These are phyloP conservation scores for Boechera divaricarpa DNA, from an alignment of 345 rosid genomes.

Conservation along the genomic window DNA sequence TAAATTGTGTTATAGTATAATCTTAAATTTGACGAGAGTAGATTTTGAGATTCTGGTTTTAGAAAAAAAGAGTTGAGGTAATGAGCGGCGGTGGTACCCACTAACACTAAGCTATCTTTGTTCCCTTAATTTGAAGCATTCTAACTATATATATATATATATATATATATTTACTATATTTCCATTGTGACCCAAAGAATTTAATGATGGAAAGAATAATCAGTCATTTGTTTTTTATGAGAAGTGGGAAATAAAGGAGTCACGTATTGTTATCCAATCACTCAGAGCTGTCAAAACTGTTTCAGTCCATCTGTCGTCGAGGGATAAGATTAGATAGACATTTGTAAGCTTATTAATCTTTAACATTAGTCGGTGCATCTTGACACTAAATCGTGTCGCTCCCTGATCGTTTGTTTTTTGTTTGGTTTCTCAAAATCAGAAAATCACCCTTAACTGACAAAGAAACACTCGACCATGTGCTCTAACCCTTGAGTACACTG, in stretches of 20 bases:
- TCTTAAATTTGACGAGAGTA: too few relatives aligned
- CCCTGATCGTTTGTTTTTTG: too few relatives aligned
- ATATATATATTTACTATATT: background rate
- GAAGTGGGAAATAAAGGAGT: background rate
- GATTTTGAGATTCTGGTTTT: background rate
- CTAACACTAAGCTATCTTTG: background rate
- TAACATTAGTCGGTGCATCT: background rate
- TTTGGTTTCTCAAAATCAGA: too few relatives aligned
- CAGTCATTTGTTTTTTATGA: background rate
- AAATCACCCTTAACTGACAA: too few relatives aligned
- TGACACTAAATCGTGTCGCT: too few relatives aligned
- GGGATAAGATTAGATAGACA: background rate
- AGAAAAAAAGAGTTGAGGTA: background rate
- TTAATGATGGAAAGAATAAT: background rate
- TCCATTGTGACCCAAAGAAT: background rate
- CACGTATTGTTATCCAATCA: conserved; percentile 5
- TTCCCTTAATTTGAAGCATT: background rate
- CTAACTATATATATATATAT: background rate
- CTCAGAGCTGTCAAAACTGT: background rate
- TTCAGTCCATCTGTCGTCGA: background rate
- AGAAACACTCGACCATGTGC: too few relatives aligned
- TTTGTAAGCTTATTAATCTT: too few relatives aligned
- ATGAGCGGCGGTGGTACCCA: background rate
- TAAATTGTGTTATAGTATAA: too few relatives aligned
- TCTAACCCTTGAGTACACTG: too few relatives aligned